Conservation (phyloP, 129 eudicot genomes). For the Sambucus nigra region DNA sequence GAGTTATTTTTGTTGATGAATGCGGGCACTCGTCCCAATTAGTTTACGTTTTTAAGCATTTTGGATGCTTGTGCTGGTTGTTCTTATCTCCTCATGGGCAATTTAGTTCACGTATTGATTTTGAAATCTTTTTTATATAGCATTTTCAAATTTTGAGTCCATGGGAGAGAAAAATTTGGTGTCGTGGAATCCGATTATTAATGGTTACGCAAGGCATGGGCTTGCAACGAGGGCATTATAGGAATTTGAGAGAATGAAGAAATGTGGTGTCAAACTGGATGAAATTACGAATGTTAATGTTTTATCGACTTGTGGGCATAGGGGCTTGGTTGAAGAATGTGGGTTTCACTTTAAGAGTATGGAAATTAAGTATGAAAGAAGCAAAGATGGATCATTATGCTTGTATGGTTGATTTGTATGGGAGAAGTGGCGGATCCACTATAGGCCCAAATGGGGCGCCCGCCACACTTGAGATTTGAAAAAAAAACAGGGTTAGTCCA, state of each 20-base stretch:
- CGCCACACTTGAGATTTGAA: no score
- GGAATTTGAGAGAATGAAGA: constrained; percentile 55
- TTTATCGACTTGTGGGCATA: constrained; percentile 77
- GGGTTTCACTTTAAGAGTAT: constrained; percentile 44
- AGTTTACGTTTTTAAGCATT: constrained; percentile 53
- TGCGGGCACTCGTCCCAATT: constrained; percentile 48
- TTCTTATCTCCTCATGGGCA: constrained; percentile 46
- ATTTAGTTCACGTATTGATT: constrained; percentile 51
- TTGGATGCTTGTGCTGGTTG: constrained; percentile 75
- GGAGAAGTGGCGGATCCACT: no score
- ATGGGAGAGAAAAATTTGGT: constrained; percentile 44
- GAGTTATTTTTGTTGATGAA: constrained; percentile 46
- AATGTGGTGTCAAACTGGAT: constrained; percentile 46
- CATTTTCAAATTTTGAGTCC: constrained; percentile 37
- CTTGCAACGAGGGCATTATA: constrained; percentile 42
- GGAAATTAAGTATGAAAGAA: constrained; percentile 33
- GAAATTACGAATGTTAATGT: constrained; percentile 52
- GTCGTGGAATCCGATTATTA: constrained; percentile 80
- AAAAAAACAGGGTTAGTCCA: no score
- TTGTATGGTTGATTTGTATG: constrained; percentile 88
- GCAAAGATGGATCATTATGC: constrained; percentile 65
- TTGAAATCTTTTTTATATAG: constrained; percentile 41
- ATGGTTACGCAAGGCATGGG: constrained; percentile 69
- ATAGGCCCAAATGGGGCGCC: no score
- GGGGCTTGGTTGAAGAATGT: constrained; percentile 70